phyloP scores from a whole-genome alignment of 805 yeast genomes.

The Kazachstania africana region DNA sequence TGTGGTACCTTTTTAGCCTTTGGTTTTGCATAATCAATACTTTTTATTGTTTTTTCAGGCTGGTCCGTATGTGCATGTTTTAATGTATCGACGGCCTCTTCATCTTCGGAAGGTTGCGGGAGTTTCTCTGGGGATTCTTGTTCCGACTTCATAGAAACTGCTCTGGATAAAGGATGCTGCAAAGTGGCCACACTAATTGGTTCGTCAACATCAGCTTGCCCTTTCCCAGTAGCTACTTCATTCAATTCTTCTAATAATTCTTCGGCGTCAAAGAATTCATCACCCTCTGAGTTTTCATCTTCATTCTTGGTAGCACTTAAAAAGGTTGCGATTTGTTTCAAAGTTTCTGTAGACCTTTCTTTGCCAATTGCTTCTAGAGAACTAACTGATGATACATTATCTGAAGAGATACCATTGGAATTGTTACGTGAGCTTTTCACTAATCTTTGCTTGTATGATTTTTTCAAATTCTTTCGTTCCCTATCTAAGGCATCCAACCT shows the following conservation, averaged over 20 bases:
- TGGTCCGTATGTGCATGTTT: neutral
- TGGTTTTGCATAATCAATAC: neutral
- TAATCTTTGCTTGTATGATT: conserved; percentile 30
- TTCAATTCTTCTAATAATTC: conserved; percentile 26
- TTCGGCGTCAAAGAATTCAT: conserved; percentile 72
- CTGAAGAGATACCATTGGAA: conserved; percentile 24
- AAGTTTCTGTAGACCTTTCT: conserved; percentile 6
- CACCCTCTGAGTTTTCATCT: conserved; percentile 35
- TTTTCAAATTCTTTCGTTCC: conserved; percentile 47
- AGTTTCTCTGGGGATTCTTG: neutral
- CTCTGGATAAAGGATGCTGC: neutral
- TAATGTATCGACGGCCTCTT: neutral
- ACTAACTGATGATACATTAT: conserved; percentile 5
- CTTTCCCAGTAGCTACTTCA: neutral
- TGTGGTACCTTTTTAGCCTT: neutral
- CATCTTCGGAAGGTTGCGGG: neutral
- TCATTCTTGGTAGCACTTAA: conserved; percentile 16
- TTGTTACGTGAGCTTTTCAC: too few species aligned
- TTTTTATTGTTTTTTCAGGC: neutral
- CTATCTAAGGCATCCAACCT: conserved; percentile 52
- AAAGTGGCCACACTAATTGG: neutral
- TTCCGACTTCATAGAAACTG: too few species aligned
- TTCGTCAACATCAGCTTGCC: neutral
- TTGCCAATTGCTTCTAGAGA: neutral
- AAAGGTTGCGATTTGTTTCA: conserved; percentile 19